Base-by-base conservation (phyloP, 2,329 filamentous ascomycete genomes). In the Neospermospora avenae region DNA sequence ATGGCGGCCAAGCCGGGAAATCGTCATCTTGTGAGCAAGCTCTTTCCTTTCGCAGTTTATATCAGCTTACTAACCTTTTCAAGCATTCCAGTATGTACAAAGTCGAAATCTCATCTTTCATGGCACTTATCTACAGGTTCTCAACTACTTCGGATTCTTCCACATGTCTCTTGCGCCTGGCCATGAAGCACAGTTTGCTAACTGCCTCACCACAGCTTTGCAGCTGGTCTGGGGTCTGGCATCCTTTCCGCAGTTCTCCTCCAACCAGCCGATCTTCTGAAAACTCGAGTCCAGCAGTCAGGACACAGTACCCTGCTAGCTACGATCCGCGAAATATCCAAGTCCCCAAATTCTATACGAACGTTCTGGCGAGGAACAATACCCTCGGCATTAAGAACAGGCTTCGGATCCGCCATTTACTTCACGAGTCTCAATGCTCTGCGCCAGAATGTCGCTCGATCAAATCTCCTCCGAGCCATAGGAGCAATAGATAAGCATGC, bases 241-340 rank as follows among this genome's bases (percentile, higher is more conserved):
- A 82, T 96, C 54, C 84, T 91, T 65, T 95, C 92, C 55, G 93
- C 95, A 58, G 86, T 96, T 61, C 86, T 98, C 58, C 84, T 99
- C 16, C 95, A 99, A 75, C 95, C 95, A 25, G 89, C 95, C 70
- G 95, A 99, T 76, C 87, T 99, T 3, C 86, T 99, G 73, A 99
- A 99, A 77, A 99, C 95, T 31, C 88, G 95, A 49, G 87, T 98
- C 42, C 95, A 99, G 74, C 95, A 98, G 75, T 91, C 90, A 35
- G 85, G 85, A 52, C 81, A 84, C 45, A 83, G 84, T 66, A 85
- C 91, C 2, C 83, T 98, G 59, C 75, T 84, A 56, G 77, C 80
- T 24, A 89, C 89, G 18, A 78, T 96, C 62, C 84, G 84, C 69
- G 78, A 85, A 35, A 91, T 96, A 71, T 82, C 88, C 64, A 77